Base-by-base conservation (phyloP, 345 rosid species). In the Camelina hispida region DNA sequence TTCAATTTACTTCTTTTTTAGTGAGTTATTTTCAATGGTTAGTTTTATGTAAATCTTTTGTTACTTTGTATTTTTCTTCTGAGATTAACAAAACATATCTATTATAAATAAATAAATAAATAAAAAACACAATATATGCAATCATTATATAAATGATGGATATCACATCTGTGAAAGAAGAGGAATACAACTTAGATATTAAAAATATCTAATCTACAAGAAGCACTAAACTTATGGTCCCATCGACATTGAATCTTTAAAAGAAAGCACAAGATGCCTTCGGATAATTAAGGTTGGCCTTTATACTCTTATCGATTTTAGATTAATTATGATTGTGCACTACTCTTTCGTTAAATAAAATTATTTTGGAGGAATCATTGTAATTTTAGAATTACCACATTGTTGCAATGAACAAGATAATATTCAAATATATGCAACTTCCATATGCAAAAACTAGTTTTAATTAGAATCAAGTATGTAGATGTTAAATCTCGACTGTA, bases 281-380 rank as follows among this genome's bases (percentile, higher is more conserved):
- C 13, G 73, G 73, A 72, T 66, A 66, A 71, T 78, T 78, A 78
- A 78, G 77, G 73, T 78, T 71, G 16, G 34, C 63, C 58, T 66
- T 71, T 78, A 65, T 48, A 71, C 71, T 77, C 70, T 25, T 25
- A 59, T 46, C 11, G 53, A 37, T 25, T 18, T 43, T 55, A 48
- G 54, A 64, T 57, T 43, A 48, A 57, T 32, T 65, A 77, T 28
- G 4, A 16, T 48, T 6, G 38, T 37, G 48, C 37, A 75, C 48
- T 28, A 23, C n/a, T n/a, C n/a, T 74, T 57, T 37, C 25, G 50
- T 66, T 1, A 16, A 58, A 22, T 16, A 46, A 12, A 56, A 23
- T 15, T 57, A 28, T 67, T 63, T 65, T 73, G 30, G 14, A 50
- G 46, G 53, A 59, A 75, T 30, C n/a, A n/a, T n/a, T n/a, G n/a